Conservation (phyloP, 176 grass and related monocot genomes). For the Phyllostachys edulis region DNA sequence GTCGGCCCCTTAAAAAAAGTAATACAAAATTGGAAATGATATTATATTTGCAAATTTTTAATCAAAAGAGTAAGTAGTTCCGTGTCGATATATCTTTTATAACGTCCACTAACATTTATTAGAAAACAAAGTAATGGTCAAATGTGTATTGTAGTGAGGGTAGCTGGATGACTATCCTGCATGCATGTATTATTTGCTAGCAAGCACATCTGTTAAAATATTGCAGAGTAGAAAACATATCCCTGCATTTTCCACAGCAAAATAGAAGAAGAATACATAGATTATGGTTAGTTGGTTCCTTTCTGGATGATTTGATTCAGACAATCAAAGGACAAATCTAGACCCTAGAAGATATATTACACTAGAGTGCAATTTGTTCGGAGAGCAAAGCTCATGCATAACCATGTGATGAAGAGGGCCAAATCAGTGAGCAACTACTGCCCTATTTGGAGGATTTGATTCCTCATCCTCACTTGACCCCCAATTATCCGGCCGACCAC, state of each 20-base stretch:
- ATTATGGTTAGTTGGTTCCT: background rate
- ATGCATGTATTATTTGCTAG: background rate
- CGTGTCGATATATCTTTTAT: background rate
- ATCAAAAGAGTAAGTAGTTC: no score
- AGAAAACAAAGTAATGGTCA: background rate
- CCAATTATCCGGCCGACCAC: conserved; percentile 29
- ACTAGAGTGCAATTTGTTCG: background rate
- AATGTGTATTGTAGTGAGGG: background rate
- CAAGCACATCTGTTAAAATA: background rate
- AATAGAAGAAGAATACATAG: background rate
- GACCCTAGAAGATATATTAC: conserved; percentile 5
- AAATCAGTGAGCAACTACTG: conserved; percentile 28
- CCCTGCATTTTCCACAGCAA: background rate
- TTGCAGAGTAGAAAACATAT: background rate
- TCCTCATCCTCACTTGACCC: conserved; percentile 37
- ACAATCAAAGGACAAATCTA: conserved; percentile 26
- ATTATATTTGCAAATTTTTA: no score
- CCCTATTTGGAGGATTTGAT: conserved; percentile 47
- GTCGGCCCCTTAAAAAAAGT: no score
- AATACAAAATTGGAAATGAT: no score
- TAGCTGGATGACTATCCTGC: no score
- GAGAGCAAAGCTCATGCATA: background rate
- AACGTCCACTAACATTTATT: no score
- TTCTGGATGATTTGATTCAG: conserved; percentile 27
- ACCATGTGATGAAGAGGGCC: background rate